phyloP scores from a whole-genome alignment of 129 eudicot genomes.

The Escallonia rubra region DNA sequence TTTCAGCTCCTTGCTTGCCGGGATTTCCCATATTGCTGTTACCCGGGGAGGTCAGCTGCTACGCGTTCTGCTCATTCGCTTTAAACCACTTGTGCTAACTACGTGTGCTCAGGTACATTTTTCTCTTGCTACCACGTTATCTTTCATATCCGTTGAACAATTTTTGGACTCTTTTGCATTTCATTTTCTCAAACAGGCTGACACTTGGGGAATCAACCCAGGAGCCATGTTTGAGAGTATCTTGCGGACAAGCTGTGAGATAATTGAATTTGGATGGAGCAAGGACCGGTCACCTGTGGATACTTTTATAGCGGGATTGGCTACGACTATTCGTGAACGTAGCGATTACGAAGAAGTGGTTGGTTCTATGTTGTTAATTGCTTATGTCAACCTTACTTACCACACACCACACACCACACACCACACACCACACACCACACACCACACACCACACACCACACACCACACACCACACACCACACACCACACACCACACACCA shows the following conservation, averaged over 20 bases:
- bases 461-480: no score
- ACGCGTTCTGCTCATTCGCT: conserved; percentile 80
- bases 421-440: no score
- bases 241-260: conserved; percentile 81
- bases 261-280: conserved; percentile 80
- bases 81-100: conserved; percentile 77
- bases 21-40: conserved; percentile 76
- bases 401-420: no score
- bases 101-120: conserved; percentile 79
- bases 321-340: conserved; percentile 70
- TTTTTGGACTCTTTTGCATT: neutral
- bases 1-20: conserved; percentile 74
- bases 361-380: conserved; percentile 21
- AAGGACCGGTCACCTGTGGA: conserved; percentile 90
- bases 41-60: conserved; percentile 84
- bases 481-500: no score
- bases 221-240: conserved; percentile 91
- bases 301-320: conserved; percentile 81
- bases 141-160: neutral
- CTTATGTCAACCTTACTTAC: neutral
- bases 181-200: conserved; percentile 49
- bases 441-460: no score
- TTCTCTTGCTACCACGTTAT: conserved; percentile 11
- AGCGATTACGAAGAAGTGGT: conserved; percentile 96
- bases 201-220: conserved; percentile 69